These are phyloP conservation scores for Aspergillus affinis DNA, from an alignment of 495 filamentous ascomycete species.

Conservation along the genomic window DNA sequence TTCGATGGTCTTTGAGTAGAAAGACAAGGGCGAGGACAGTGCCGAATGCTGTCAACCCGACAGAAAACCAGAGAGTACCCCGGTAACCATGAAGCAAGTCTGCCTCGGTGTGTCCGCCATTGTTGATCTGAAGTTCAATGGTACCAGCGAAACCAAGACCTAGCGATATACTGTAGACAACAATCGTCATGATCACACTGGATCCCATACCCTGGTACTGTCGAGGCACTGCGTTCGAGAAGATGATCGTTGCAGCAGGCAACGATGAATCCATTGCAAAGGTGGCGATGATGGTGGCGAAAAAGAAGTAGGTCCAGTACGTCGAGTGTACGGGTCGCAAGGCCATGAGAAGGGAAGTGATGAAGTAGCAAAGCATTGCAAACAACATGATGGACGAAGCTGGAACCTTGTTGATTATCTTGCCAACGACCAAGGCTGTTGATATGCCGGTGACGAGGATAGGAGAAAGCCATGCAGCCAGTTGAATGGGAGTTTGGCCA, in stretches of 20 bases:
- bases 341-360: conserved; percentile 37
- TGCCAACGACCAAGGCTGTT: neutral
- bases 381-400: conserved; percentile 51
- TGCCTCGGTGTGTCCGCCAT: conserved; percentile 27
- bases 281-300: conserved; percentile 45
- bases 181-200: conserved; percentile 61
- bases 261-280: conserved; percentile 55
- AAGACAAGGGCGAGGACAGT: neutral
- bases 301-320: conserved; percentile 49
- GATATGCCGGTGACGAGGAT: neutral
- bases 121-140: conserved; percentile 54
- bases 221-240: conserved; percentile 33
- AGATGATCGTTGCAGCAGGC: conserved; percentile 35
- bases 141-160: conserved; percentile 67
- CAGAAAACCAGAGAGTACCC: conserved; percentile 35
- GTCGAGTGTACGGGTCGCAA: conserved; percentile 38
- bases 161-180: conserved; percentile 68
- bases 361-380: conserved; percentile 42
- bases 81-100: conserved; percentile 39
- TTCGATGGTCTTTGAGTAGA: neutral
- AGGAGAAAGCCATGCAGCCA: conserved; percentile 37
- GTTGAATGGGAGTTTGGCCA: conserved; percentile 36
- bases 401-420: conserved; percentile 7
- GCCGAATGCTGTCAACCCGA: conserved; percentile 25
- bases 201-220: conserved; percentile 52